These are phyloP conservation scores for Termitomyces eurrhizus DNA, from an alignment of 768 basidiomycete genomes.

Conservation along the genomic window DNA sequence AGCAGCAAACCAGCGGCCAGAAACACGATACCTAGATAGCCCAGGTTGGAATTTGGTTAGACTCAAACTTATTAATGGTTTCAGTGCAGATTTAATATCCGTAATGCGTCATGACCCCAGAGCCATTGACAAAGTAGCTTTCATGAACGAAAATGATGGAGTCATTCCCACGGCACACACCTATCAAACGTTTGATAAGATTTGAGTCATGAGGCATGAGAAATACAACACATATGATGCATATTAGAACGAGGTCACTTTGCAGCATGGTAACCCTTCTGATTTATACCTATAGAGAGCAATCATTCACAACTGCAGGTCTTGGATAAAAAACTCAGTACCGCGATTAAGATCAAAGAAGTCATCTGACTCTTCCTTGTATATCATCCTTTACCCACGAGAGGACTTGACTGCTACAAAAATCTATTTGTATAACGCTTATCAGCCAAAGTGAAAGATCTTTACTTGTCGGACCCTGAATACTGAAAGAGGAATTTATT, in stretches of 20 bases:
- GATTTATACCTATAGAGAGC: background rate
- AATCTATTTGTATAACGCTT: background rate
- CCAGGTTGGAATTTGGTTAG: background rate
- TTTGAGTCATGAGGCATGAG: constrained; percentile 3
- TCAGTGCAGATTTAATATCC: background rate
- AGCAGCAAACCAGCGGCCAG: background rate
- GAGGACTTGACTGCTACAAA: background rate
- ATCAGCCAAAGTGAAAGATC: background rate
- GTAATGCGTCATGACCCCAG: background rate
- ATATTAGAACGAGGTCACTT: background rate
- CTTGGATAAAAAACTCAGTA: background rate
- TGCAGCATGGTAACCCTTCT: background rate
- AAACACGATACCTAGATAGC: background rate
- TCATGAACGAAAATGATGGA: background rate
- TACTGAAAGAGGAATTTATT: background rate
- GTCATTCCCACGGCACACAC: background rate
- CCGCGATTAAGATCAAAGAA: background rate
- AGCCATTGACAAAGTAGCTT: background rate
- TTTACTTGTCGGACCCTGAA: background rate
- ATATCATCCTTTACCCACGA: constrained; percentile 5
- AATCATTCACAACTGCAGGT: background rate
- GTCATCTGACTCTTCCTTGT: constrained; percentile 7
- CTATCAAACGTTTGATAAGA: background rate
- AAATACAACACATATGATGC: background rate
- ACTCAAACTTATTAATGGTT: background rate